Evolutionary conservation across 495 filamentous ascomycete species (phyloP), one percentile per base, ranked within the genome.

Genomic region (Lepraria neglecta): DNA sequence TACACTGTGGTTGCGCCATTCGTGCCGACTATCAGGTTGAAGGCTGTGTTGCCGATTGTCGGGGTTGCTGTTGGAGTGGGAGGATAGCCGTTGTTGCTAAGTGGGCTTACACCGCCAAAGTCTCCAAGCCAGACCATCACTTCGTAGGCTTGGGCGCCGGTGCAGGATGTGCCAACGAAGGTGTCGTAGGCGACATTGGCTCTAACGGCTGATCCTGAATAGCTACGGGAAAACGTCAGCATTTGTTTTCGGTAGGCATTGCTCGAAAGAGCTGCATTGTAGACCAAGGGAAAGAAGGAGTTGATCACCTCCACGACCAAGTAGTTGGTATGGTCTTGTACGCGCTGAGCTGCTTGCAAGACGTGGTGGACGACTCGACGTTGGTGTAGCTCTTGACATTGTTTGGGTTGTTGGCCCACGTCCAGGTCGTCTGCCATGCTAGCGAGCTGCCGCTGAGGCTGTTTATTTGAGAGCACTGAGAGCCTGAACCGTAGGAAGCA

Each of bases 61-160:
- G 76, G 71, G 1, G 76, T 83, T 7, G 78, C 80, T 59, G 85
- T 74, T 1, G 83, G 35, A 11, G 73, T 75, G 27, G 63, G 58
- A 19, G 63, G 58, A 28, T 65, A 65, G 56, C 82, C 83, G 7
- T 75, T 82, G 33, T 76, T 76, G 14, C 81, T 84, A 69, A 87
- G 86, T 5, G 84, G 82, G 12, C 82, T 83, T 4, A 85, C 82
- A 52, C 81, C 83, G 38, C 83, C 84, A 60, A 81, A 70, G 31
- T 80, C 79, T 4, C 73, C 83, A 27, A 87, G 78, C 85, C 86
- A 89, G 66, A 89, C 75, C 86, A 89, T 89, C 69, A 89, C 77
- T 71, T 89, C 86, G 69, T 85, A 87, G 66, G 82, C 75, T 33
- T 75, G 70, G 42, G 67, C 67, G 27, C 76, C 76, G 56, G 67